Percentiles rank a stretch among this genome's conserved stretches.
phyloP scores from a whole-genome alignment of 306 rosid species.

The Cicer pinnatifidum region DNA sequence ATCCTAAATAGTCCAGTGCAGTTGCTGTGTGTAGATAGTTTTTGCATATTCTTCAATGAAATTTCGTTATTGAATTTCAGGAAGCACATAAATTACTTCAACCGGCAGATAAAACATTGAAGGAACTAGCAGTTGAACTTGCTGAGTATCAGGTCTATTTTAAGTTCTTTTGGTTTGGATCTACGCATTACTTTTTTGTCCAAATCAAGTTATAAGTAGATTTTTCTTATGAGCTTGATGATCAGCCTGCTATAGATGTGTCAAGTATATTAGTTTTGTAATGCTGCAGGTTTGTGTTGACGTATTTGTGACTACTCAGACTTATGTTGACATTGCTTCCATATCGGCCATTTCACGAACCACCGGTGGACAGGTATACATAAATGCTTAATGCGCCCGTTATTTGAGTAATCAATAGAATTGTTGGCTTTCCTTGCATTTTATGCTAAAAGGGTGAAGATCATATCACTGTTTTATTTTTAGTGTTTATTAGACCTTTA shows the following conservation, averaged over 20 bases:
- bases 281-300: constrained; percentile 88
- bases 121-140: constrained; percentile 86
- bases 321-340: constrained; percentile 86
- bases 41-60: constrained; percentile 36
- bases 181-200: constrained; percentile 33
- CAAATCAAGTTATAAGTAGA: constrained; percentile 33
- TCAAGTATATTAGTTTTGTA: constrained; percentile 42
- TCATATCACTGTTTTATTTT: constrained; percentile 10
- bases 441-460: constrained; percentile 29
- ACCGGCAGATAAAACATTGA: constrained; percentile 84
- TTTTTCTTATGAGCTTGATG: constrained; percentile 26
- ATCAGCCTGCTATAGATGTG: constrained; percentile 27
- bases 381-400: constrained; percentile 22
- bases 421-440: constrained; percentile 9
- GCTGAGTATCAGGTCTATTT: constrained; percentile 87
- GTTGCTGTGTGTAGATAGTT: constrained; percentile 23
- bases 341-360: constrained; percentile 86
- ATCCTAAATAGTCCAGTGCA: constrained; percentile 14
- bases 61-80: constrained; percentile 57
- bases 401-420: constrained; percentile 23
- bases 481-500: constrained; percentile 22
- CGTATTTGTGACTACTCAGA: constrained; percentile 85
- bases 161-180: constrained; percentile 38
- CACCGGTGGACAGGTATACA: constrained; percentile 94
- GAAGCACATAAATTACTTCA: constrained; percentile 97